These are phyloP conservation scores for Pseudogymnoascus sp. DNA, from an alignment of 2,329 filamentous ascomycete species.

Conservation along the genomic window DNA sequence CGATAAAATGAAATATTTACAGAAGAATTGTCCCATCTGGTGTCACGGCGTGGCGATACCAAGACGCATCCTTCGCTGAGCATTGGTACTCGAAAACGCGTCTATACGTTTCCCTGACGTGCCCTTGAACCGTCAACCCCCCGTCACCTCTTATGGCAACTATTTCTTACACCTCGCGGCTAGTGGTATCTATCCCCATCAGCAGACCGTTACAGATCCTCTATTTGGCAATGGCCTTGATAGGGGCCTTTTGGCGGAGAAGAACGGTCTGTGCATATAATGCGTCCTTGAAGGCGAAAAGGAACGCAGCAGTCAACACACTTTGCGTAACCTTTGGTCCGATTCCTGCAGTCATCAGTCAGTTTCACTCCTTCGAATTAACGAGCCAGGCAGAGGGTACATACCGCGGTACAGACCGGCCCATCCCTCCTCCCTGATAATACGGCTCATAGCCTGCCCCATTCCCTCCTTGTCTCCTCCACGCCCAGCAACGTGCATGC, in stretches of 20 bases:
- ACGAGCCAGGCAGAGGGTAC: constrained; percentile 21
- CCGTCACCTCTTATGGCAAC: not conserved
- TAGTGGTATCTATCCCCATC: too few relatives aligned
- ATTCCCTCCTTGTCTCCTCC: constrained; percentile 73
- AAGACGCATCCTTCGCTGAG: not conserved
- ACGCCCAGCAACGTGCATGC: constrained; percentile 83
- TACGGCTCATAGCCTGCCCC: constrained; percentile 64
- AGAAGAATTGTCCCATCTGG: not conserved
- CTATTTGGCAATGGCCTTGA: constrained; percentile 18
- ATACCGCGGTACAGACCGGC: constrained; percentile 83
- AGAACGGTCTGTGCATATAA: constrained; percentile 75
- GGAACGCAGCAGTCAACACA: constrained; percentile 87
- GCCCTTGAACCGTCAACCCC: not conserved
- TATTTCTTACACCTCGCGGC: not conserved
- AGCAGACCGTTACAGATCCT: not conserved
- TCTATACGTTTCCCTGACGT: not conserved
- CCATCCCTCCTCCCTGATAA: constrained; percentile 85
- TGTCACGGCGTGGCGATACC: not conserved
- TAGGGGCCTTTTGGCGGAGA: constrained; percentile 39
- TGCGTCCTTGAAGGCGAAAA: constrained; percentile 97
- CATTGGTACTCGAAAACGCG: not conserved
- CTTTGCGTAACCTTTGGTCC: constrained; percentile 95
- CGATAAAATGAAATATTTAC: constrained; percentile 17
- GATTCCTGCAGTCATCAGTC: constrained; percentile 54
- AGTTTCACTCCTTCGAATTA: not conserved